Evolutionary conservation across 1,284 basidiomycete species (phyloP).

Genomic region (Dichomitus squalens): DNA sequence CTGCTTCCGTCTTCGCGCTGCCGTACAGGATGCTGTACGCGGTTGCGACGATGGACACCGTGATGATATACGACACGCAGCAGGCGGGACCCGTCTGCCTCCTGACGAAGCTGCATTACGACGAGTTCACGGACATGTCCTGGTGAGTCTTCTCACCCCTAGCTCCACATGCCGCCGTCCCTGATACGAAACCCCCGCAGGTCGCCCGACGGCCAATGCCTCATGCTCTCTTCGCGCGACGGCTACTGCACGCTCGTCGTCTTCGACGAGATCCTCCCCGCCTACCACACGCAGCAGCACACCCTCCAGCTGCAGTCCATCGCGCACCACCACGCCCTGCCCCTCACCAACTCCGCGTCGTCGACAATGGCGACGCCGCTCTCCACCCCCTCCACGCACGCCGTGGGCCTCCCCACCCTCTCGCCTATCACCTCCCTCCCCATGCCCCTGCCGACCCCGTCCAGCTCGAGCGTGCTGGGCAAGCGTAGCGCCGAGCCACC

Average conservation of each 20-base stretch:
- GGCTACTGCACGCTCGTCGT: conserved; percentile 96
- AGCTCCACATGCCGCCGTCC: background rate
- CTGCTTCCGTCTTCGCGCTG: conserved; percentile 79
- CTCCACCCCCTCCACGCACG: conserved; percentile 43
- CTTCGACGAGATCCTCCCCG: conserved; percentile 88
- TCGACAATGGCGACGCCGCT: conserved; percentile 35
- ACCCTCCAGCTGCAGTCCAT: conserved; percentile 86
- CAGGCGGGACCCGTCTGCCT: conserved; percentile 92
- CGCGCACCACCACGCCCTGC: conserved; percentile 78
- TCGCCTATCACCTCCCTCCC: conserved; percentile 34
- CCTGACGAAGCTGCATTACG: conserved; percentile 95
- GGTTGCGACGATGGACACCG: conserved; percentile 95
- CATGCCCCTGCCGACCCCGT: conserved; percentile 26
- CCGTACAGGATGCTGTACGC: conserved; percentile 96
- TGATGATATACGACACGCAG: conserved; percentile 96
- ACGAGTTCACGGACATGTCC: conserved; percentile 95
- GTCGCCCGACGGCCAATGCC: conserved; percentile 94
- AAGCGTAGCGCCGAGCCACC: conserved; percentile 53
- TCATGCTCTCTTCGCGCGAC: conserved; percentile 92
- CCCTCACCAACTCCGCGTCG: conserved; percentile 44
- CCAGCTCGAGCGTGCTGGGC: conserved; percentile 37
- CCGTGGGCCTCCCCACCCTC: conserved; percentile 39
- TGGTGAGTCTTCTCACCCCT: conserved; percentile 64
- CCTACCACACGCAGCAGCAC: conserved; percentile 87
- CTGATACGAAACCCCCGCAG: conserved; percentile 43